Percentiles rank a stretch among this genome's conserved stretches.
These are phyloP conservation scores for Aspergillus japonicus DNA, from an alignment of 2,329 filamentous ascomycete genomes.

Conservation along the genomic window DNA sequence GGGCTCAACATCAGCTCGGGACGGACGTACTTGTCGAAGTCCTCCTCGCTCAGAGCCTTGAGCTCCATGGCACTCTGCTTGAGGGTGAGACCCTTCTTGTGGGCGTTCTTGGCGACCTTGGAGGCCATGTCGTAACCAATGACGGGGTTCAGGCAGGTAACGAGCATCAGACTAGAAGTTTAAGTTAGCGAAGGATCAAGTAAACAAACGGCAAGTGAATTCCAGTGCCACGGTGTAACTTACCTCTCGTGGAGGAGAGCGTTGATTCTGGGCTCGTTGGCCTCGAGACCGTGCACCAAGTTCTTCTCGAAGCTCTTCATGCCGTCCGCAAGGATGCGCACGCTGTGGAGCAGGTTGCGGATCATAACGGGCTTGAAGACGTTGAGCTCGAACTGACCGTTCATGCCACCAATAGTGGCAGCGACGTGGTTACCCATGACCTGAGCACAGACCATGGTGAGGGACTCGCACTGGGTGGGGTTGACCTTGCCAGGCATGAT, in stretches of 20 bases:
- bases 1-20: slow-evolving; percentile 95
- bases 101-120: slow-evolving; percentile 97
- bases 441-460: slow-evolving; percentile 97
- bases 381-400: slow-evolving; percentile 98
- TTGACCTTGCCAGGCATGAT: slow-evolving; percentile 99
- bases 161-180: slow-evolving; percentile 78
- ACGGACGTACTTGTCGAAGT: slow-evolving; percentile 85
- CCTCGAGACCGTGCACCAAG: slow-evolving; percentile 80
- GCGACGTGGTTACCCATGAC: slow-evolving; percentile 97
- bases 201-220: slow-evolving; percentile 1
- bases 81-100: slow-evolving; percentile 94
- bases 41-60: slow-evolving; percentile 79
- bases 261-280: slow-evolving; percentile 89
- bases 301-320: slow-evolving; percentile 97
- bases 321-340: slow-evolving; percentile 80
- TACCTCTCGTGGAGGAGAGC: slow-evolving; percentile 93
- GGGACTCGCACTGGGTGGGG: slow-evolving; percentile 94
- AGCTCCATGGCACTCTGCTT: slow-evolving; percentile 94
- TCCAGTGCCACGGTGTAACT: slow-evolving; percentile 30
- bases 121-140: slow-evolving; percentile 97
- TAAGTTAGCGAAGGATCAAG: slow-evolving; percentile 21
- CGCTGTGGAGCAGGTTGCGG: slow-evolving; percentile 89
- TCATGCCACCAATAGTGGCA: slow-evolving; percentile 90
- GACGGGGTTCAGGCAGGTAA: slow-evolving; percentile 95
- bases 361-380: slow-evolving; percentile 98